These are phyloP conservation scores for Trichoderma semiorbis DNA, from an alignment of 2,329 filamentous ascomycete species.

Conservation along the genomic window DNA sequence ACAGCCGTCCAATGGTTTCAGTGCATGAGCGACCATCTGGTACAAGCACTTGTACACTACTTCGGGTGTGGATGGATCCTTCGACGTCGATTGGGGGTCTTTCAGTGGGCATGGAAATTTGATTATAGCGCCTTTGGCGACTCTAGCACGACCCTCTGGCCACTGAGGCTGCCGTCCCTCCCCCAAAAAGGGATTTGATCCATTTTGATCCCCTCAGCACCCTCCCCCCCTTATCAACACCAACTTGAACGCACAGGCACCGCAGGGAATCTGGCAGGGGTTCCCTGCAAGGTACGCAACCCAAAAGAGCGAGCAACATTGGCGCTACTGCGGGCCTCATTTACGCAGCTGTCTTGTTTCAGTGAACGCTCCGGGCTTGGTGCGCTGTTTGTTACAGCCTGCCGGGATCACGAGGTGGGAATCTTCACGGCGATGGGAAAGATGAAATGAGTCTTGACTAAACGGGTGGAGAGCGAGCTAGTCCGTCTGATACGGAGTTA, in stretches of 20 bases:
- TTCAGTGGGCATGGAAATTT: background rate
- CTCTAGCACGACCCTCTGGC: background rate
- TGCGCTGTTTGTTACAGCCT: slow-evolving; percentile 10
- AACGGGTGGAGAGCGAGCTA: slow-evolving; percentile 6
- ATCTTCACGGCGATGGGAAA: slow-evolving; percentile 2
- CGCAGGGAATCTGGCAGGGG: background rate
- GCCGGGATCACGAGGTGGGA: slow-evolving; percentile 10
- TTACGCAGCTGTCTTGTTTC: slow-evolving; percentile 10
- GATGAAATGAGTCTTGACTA: slow-evolving; percentile 1
- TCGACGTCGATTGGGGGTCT: background rate
- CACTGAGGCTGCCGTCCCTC: slow-evolving; percentile 5
- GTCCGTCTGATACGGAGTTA: slow-evolving; percentile 11
- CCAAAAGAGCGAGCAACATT: slow-evolving; percentile 15
- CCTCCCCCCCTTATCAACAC: slow-evolving; percentile 8
- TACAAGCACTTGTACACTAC: background rate
- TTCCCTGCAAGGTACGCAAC: slow-evolving; percentile 13
- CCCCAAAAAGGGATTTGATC: slow-evolving; percentile 6
- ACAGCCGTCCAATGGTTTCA: slow-evolving; percentile 1
- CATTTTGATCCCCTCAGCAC: background rate
- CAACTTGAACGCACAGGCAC: background rate
- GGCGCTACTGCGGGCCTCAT: slow-evolving; percentile 17
- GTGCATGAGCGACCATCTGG: background rate
- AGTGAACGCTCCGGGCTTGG: slow-evolving; percentile 16
- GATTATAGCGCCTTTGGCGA: slow-evolving; percentile 14
- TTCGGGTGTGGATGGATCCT: background rate